Base-by-base conservation (phyloP, 139 green algal species). In the Zygnema circumcarinatum region DNA sequence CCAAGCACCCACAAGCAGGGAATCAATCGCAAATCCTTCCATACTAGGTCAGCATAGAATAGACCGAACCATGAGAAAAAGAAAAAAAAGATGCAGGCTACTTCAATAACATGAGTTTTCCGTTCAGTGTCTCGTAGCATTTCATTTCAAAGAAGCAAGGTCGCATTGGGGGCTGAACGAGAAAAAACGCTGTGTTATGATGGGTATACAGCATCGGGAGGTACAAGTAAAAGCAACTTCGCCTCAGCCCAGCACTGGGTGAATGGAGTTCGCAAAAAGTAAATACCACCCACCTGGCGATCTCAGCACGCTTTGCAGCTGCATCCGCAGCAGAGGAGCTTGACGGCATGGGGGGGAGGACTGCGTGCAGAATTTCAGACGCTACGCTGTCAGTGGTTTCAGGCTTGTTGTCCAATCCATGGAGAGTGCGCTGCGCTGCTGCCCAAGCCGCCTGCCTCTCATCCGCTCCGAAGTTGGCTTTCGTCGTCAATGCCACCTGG, bases 401-500 rank as follows among this genome's bases (percentile, higher is more conserved):
- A 72, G 54, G 29, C 54, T 72, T 21, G 21, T 83, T 53, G 22
- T 88, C 32, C 0, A 88, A 54, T 21, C 83, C 83, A 2, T 84
- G 76, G 32, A 88, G 83, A 0, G 83, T 88, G 72, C 83, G 83
- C 72, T 88, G 83, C 29, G 83, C 83, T 33, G 69, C 33, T 38
- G 83, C 83, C 83, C 83, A 88, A n/a, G n/a, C 25, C 2, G 72
- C 72, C 73, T 88, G 83, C 38, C 73, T 36, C 73, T 88, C 83
- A 52, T 83, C 38, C 1, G 35, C 33, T 41, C 83, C 83, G 39
- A 88, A 88, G 83, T 88, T 83, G 2, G 67, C 29, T 52, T 87
- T 87, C 29, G 38, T 81, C 29, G 81, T 82, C 31, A 87, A 62
- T 0, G 81, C 75, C 2, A 62, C 38, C 75, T 83, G 75, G 2